These are phyloP conservation scores for Cinnamomum chago DNA, from an alignment of 164 flowering plant genomes.

Conservation along the genomic window DNA sequence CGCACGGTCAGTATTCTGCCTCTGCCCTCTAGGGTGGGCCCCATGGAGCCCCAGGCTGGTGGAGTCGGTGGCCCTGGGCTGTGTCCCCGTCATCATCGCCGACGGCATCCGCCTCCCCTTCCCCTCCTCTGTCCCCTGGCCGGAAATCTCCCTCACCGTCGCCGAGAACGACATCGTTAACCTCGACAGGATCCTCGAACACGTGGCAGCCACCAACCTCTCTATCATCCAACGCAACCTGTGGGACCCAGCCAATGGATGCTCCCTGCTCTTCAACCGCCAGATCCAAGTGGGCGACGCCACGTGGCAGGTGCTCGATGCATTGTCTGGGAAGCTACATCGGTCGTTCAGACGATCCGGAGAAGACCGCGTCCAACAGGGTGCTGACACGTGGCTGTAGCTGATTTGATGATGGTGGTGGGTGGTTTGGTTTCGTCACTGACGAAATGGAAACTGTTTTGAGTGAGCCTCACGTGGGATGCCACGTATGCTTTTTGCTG, in stretches of 20 bases:
- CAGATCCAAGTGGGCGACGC: conserved; percentile 61
- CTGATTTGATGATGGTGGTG: no score
- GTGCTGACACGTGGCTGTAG: conserved; percentile 9
- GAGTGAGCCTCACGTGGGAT: neutral
- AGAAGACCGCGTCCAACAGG: conserved; percentile 8
- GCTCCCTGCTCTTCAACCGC: conserved; percentile 56
- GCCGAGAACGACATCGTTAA: conserved; percentile 62
- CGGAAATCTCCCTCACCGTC: conserved; percentile 73
- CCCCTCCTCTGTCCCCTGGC: conserved; percentile 52
- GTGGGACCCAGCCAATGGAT: conserved; percentile 42
- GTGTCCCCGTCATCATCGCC: conserved; percentile 90
- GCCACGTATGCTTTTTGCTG: neutral
- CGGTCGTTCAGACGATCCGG: conserved; percentile 31
- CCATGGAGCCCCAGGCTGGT: conserved; percentile 95
- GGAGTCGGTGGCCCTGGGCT: conserved; percentile 79
- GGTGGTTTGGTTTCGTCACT: neutral
- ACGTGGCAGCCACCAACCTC: conserved; percentile 67
- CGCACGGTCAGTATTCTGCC: conserved; percentile 71
- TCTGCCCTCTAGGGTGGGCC: conserved; percentile 97
- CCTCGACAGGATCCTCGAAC: conserved; percentile 53
- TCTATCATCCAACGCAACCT: conserved; percentile 58
- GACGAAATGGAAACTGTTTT: neutral
- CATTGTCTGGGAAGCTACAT: conserved; percentile 32
- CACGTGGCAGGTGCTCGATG: conserved; percentile 73
- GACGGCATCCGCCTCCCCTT: conserved; percentile 88